Conservation (phyloP, 1,139 yeast species). For the Ogataea hybrid region DNA sequence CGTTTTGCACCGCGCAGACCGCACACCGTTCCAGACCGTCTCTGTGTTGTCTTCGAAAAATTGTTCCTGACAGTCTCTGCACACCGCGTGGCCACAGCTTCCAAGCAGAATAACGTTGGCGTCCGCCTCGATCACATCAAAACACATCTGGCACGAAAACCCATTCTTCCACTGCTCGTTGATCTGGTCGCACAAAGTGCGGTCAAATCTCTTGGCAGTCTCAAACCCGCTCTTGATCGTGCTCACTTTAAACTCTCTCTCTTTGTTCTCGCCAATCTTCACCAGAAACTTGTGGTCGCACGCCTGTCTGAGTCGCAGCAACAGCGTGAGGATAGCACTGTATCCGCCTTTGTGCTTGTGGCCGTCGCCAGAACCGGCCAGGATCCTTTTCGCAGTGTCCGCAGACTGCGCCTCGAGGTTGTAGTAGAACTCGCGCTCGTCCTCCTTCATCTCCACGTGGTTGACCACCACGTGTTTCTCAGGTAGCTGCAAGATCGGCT, state of each 20-base stretch:
- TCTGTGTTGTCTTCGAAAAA: conserved; percentile 46
- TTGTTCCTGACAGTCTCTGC: conserved; percentile 57
- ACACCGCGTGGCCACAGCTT: conserved; percentile 69
- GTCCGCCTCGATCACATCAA: conserved; percentile 49
- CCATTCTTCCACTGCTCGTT: conserved; percentile 30
- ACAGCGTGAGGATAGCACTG: conserved; percentile 65
- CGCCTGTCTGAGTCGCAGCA: conserved; percentile 84
- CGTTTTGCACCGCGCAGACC: conserved; percentile 46
- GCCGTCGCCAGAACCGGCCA: conserved; percentile 33
- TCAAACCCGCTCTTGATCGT: conserved; percentile 21
- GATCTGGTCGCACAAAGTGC: conserved; percentile 17
- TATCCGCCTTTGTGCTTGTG: conserved; percentile 41
- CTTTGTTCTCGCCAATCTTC: conserved; percentile 50
- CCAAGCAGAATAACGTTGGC: conserved; percentile 47
- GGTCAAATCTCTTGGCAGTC: conserved; percentile 15
- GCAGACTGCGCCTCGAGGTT: conserved; percentile 60
- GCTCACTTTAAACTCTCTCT: conserved; percentile 21
- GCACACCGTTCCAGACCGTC: conserved; percentile 35
- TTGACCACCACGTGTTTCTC: conserved; percentile 52
- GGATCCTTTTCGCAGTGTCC: conserved; percentile 50
- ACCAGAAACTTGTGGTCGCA: conserved; percentile 84
- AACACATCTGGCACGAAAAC: conserved; percentile 67
- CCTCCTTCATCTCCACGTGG: conserved; percentile 54
- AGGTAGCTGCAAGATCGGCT: conserved; percentile 73
- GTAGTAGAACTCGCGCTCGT: conserved; percentile 48